Evolutionary conservation across 2,329 filamentous ascomycete species (phyloP).

Genomic region (Monilinia polystroma): DNA sequence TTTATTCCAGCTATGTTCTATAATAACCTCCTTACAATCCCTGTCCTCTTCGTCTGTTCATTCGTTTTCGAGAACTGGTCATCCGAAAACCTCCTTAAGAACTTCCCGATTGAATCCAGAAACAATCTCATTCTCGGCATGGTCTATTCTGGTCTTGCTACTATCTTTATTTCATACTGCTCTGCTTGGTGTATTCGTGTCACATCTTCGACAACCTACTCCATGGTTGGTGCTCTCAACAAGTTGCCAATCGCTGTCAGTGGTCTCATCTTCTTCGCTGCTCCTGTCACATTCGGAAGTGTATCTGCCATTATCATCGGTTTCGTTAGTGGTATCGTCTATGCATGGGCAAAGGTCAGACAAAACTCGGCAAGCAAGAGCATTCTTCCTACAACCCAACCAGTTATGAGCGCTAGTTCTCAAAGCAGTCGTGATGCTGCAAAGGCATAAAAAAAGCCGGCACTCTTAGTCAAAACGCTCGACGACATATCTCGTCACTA

Average conservation of each 20-base stretch:
- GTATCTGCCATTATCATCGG: constrained; percentile 89
- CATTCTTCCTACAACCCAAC: constrained; percentile 64
- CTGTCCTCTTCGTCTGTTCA: constrained; percentile 80
- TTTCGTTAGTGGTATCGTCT: constrained; percentile 90
- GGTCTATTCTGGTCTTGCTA: constrained; percentile 88
- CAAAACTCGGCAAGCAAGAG: constrained; percentile 68
- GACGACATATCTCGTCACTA: not conserved
- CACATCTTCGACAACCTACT: constrained; percentile 96
- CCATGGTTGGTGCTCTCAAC: constrained; percentile 97
- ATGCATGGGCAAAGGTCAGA: constrained; percentile 81
- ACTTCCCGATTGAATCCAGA: constrained; percentile 82
- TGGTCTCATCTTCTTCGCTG: constrained; percentile 92
- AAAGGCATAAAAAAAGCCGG: constrained; percentile 34
- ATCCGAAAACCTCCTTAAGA: constrained; percentile 72
- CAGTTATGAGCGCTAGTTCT: constrained; percentile 82
- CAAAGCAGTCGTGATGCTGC: constrained; percentile 89
- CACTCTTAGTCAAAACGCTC: not conserved
- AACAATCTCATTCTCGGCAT: constrained; percentile 82
- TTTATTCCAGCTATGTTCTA: constrained; percentile 85
- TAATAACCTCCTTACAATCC: constrained; percentile 97
- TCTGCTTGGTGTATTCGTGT: constrained; percentile 98
- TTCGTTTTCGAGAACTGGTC: constrained; percentile 92
- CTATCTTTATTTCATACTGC: constrained; percentile 99
- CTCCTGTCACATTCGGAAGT: constrained; percentile 87
- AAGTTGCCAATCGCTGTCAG: constrained; percentile 94